Evolutionary conservation across 257 asterid species (phyloP).

Genomic region (Fraxinus excelsior): DNA sequence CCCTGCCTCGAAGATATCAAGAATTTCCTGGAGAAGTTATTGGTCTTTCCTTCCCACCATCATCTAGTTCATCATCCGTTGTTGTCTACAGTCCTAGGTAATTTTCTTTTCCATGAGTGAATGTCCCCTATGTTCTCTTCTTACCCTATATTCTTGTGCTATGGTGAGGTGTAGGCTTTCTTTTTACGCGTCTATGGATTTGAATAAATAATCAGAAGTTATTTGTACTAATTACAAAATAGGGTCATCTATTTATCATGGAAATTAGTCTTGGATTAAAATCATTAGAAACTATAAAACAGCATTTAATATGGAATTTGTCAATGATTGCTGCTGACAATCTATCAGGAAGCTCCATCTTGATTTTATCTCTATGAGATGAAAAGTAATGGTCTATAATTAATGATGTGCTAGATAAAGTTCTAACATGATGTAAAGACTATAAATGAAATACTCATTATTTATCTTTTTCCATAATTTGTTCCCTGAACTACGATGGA

Average conservation of each 20-base stretch:
- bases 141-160: background rate
- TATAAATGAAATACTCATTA: background rate
- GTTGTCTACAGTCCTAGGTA: conserved; percentile 92
- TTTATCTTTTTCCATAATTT: too few relatives aligned
- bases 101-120: conserved; percentile 6
- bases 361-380: background rate
- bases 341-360: background rate
- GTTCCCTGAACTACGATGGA: background rate
- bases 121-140: background rate
- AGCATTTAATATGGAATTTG: too few relatives aligned
- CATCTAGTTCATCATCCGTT: conserved; percentile 73
- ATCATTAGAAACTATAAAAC: background rate
- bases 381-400: background rate
- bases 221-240: background rate
- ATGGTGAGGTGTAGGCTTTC: background rate
- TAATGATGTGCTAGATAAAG: background rate
- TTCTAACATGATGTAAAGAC: background rate
- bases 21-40: conserved; percentile 99
- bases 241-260: background rate
- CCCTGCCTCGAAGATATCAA: conserved; percentile 83
- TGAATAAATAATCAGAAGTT: background rate
- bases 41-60: conserved; percentile 86
- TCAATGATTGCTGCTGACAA: background rate
- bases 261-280: background rate
- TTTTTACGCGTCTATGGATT: background rate